These are phyloP conservation scores for Solanum gandarillasii DNA, from an alignment of 257 asterid species.

Conservation along the genomic window DNA sequence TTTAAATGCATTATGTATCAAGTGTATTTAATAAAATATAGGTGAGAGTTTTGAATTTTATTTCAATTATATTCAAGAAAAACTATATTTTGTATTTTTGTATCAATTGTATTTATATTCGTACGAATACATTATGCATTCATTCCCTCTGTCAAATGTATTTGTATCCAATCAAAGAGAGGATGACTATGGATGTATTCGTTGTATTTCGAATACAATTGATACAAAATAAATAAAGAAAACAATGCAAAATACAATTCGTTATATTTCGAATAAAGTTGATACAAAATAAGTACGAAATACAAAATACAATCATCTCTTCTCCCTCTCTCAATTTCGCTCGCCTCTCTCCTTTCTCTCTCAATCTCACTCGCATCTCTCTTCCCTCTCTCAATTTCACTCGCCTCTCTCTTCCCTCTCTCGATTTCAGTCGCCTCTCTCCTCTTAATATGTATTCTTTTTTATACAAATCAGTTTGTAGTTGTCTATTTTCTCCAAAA, in stretches of 20 bases:
- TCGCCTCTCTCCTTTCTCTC: no score
- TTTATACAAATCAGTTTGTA: no score
- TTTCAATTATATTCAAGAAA: background rate
- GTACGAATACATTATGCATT: background rate
- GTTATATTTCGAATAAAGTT: background rate
- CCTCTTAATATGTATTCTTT: background rate
- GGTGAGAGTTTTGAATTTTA: no score
- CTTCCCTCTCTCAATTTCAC: background rate
- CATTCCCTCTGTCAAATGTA: background rate
- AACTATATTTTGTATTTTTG: no score
- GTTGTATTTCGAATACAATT: background rate
- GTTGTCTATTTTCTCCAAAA: background rate
- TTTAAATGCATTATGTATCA: no score
- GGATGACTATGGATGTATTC: no score
- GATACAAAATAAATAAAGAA: background rate
- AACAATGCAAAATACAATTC: no score
- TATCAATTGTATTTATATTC: background rate
- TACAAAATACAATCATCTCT: background rate
- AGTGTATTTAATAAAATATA: no score
- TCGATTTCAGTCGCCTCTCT: no score
- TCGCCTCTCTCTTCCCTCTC: background rate
- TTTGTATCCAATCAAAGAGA: background rate
- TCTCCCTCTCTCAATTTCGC: no score
- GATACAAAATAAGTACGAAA: background rate
- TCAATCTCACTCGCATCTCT: no score